A percentile compares a stretch with the other conserved stretches of the same genome.
Evolutionary conservation across 805 yeast species (phyloP).

Genomic region (Metschnikowia borealis): DNA sequence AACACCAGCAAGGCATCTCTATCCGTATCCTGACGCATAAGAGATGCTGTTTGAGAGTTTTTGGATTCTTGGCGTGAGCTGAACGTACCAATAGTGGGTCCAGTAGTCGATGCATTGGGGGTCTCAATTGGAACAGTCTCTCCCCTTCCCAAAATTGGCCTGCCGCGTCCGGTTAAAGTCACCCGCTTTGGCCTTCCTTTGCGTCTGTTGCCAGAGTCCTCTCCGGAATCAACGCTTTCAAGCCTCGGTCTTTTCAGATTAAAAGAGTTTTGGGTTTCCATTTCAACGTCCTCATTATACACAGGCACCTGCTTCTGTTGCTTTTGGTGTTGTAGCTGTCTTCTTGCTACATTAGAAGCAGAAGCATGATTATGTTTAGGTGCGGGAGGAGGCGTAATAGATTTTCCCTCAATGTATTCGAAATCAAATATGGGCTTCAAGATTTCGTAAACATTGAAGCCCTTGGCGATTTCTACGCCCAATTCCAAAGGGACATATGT

Average conservation of each 20-base stretch:
- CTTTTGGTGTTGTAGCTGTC: conserved; percentile 20
- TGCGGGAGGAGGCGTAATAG: conserved; percentile 45
- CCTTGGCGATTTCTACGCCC: conserved; percentile 38
- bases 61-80: conserved; percentile 10
- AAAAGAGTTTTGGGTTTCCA: not conserved
- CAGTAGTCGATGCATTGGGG: conserved; percentile 10
- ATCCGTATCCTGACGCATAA: conserved; percentile 36
- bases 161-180: conserved; percentile 18
- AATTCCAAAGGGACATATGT: conserved; percentile 42
- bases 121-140: conserved; percentile 33
- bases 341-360: conserved; percentile 38
- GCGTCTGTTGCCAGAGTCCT: not conserved
- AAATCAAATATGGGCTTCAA: conserved; percentile 67
- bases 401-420: conserved; percentile 39
- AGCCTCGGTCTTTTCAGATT: not conserved
- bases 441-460: conserved; percentile 45
- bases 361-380: conserved; percentile 45
- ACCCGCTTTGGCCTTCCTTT: conserved; percentile 36
- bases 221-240: not conserved
- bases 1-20: conserved; percentile 36
- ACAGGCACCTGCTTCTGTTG: conserved; percentile 8
- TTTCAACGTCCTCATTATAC: conserved; percentile 1
- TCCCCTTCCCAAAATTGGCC: conserved; percentile 25
- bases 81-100: conserved; percentile 32
- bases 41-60: conserved; percentile 12